Evolutionary conservation across 208 protist species (phyloP).

Genomic region (Trypanosoma avium): DNA sequence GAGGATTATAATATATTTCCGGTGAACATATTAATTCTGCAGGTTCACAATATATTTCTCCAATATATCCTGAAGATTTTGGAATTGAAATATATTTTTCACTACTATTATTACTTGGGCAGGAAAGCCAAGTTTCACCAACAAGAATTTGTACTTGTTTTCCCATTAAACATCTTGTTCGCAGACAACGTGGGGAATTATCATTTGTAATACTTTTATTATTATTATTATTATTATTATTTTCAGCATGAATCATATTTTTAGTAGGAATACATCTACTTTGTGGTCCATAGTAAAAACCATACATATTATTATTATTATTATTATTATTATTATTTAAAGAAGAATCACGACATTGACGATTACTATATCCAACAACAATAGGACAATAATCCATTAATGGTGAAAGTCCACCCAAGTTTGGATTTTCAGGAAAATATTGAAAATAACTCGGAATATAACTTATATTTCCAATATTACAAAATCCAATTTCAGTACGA

Average conservation of each 20-base stretch:
- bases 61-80: conserved; percentile 27
- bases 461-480: conserved; percentile 10
- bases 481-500: conserved; percentile 37
- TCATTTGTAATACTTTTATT: neutral
- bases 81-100: conserved; percentile 30
- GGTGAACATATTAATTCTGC: conserved; percentile 38
- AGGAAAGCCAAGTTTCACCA: conserved; percentile 41
- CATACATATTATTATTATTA: conserved; percentile 10
- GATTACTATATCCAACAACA: conserved; percentile 37
- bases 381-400: conserved; percentile 59
- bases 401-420: conserved; percentile 16
- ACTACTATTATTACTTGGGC: conserved; percentile 43
- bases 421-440: conserved; percentile 17
- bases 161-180: conserved; percentile 7
- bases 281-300: conserved; percentile 42
- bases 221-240: neutral
- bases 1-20: conserved; percentile 12
- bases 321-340: neutral
- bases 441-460: conserved; percentile 17
- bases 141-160: conserved; percentile 38
- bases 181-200: conserved; percentile 17
- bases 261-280: conserved; percentile 34
- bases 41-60: conserved; percentile 39
- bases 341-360: conserved; percentile 20
- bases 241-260: conserved; percentile 17